These are phyloP conservation scores for Priceomyces haplophilus DNA, from an alignment of 805 yeast genomes.

Conservation along the genomic window DNA sequence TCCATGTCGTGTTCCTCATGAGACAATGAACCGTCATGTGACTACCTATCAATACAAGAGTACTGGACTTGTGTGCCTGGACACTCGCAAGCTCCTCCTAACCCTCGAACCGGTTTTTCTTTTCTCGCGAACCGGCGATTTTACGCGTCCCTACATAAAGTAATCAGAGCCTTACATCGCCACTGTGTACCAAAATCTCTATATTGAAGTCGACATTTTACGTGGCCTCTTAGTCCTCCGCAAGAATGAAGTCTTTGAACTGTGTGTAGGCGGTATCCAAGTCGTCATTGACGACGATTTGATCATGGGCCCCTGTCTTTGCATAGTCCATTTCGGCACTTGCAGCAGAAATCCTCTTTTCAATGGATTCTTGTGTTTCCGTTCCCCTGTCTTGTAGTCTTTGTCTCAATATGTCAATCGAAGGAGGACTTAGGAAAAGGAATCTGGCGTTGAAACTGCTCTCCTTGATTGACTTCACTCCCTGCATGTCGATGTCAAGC, in stretches of 20 bases:
- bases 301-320: constrained; percentile 88
- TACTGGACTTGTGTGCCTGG: no score
- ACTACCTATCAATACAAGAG: no score
- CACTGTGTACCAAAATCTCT: no score
- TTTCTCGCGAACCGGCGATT: no score
- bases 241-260: constrained; percentile 72
- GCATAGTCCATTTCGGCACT: constrained; percentile 85
- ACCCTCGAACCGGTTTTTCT: no score
- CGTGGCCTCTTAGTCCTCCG: constrained; percentile 17
- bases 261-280: constrained; percentile 83
- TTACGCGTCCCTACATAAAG: no score
- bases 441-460: constrained; percentile 80
- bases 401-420: constrained; percentile 67
- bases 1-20: no score
- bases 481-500: constrained; percentile 98
- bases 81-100: no score
- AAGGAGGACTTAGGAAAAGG: constrained; percentile 90
- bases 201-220: no score
- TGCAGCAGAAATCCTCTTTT: constrained; percentile 85
- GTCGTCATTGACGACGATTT: constrained; percentile 84
- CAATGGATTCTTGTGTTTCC: constrained; percentile 81
- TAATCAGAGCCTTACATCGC: no score
- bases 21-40: no score
- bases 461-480: constrained; percentile 87
- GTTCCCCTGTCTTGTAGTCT: constrained; percentile 92